Percentiles rank a stretch among this genome's conserved stretches.
phyloP scores from a whole-genome alignment of 495 filamentous ascomycete species.

The Daldinia childiae region DNA sequence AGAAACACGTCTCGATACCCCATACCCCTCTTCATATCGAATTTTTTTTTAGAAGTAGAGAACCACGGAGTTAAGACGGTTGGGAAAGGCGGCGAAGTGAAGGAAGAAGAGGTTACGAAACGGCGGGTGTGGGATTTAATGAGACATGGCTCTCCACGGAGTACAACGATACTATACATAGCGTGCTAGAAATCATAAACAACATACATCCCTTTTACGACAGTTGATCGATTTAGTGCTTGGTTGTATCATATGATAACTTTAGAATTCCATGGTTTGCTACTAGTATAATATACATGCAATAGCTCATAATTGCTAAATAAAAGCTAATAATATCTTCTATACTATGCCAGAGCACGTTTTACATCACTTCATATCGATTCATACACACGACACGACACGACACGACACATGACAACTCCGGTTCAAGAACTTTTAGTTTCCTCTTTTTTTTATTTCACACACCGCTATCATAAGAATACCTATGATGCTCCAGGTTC shows the following conservation, averaged over 20 bases:
- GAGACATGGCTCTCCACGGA: slow-evolving; percentile 4
- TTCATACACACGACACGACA: not conserved
- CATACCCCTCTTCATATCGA: slow-evolving; percentile 23
- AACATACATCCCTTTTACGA: not conserved
- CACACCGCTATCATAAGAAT: slow-evolving; percentile 20
- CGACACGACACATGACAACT: not conserved
- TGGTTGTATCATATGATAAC: not conserved
- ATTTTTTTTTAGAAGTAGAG: slow-evolving; percentile 18
- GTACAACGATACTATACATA: slow-evolving; percentile 2
- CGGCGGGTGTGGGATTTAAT: slow-evolving; percentile 19
- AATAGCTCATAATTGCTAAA: not conserved
- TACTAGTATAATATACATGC: not conserved
- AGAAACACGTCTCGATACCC: slow-evolving; percentile 34
- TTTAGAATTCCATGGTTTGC: not conserved
- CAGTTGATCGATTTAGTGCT: not conserved
- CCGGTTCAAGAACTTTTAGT: not conserved
- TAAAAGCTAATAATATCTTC: not conserved
- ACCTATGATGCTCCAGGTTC: slow-evolving; percentile 8
- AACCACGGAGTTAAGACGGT: slow-evolving; percentile 21
- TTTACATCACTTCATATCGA: slow-evolving; percentile 4
- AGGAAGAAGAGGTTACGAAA: not conserved
- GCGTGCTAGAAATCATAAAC: slow-evolving; percentile 18
- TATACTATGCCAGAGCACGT: not conserved
- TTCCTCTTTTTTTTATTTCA: not conserved
- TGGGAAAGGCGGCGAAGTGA: slow-evolving; percentile 6